phyloP scores from a whole-genome alignment of 768 basidiomycete species.

The Dentipellis sp. region DNA sequence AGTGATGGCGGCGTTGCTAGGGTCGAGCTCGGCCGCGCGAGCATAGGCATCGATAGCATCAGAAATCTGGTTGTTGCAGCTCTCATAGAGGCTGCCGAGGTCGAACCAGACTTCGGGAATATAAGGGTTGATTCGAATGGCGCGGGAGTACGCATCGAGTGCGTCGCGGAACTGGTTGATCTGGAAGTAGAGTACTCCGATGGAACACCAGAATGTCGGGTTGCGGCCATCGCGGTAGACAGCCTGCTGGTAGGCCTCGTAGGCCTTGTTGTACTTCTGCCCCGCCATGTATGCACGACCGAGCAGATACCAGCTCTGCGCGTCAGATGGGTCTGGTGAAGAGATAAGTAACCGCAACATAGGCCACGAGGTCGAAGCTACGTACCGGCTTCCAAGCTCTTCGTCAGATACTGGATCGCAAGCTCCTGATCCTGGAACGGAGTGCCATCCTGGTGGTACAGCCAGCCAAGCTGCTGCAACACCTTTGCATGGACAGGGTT shows the following conservation, averaged over 20 bases:
- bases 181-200: slow-evolving; percentile 98
- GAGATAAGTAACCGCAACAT: not conserved
- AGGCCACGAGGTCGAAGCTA: slow-evolving; percentile 2
- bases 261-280: slow-evolving; percentile 98
- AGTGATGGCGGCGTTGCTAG: slow-evolving; percentile 72
- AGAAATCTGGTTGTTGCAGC: slow-evolving; percentile 97
- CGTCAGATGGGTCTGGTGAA: slow-evolving; percentile 78
- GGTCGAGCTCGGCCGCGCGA: slow-evolving; percentile 90
- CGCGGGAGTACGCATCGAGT: slow-evolving; percentile 96
- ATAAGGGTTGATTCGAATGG: slow-evolving; percentile 98
- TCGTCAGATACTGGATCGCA: slow-evolving; percentile 89
- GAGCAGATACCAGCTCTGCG: slow-evolving; percentile 98
- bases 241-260: slow-evolving; percentile 98
- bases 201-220: slow-evolving; percentile 99
- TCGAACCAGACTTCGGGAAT: slow-evolving; percentile 96
- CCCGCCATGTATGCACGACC: slow-evolving; percentile 98
- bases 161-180: slow-evolving; percentile 99
- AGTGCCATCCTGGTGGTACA: slow-evolving; percentile 93
- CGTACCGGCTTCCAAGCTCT: slow-evolving; percentile 90
- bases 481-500: slow-evolving; percentile 96
- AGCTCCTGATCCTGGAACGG: slow-evolving; percentile 94
- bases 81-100: slow-evolving; percentile 92
- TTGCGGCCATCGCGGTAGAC: slow-evolving; percentile 98
- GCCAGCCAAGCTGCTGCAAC: slow-evolving; percentile 94
- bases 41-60: slow-evolving; percentile 99